Percentiles rank a stretch among this genome's conserved stretches.
Conservation (phyloP, 371 early-diverging fungal species). For the Mycotypha africana region DNA sequence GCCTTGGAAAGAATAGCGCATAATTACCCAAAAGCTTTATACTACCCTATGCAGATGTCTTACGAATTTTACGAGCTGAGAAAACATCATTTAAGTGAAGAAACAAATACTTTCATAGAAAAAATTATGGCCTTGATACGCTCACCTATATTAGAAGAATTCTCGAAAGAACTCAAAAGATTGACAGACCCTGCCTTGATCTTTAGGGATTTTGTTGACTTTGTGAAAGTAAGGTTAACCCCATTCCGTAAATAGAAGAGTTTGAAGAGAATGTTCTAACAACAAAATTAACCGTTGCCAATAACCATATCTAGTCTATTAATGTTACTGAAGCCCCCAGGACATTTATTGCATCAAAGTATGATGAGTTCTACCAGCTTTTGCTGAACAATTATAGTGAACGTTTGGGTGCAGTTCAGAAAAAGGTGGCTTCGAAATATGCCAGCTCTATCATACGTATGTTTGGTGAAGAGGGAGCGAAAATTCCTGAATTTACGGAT, state of each 20-base stretch:
- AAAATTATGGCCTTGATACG: conserved; percentile 29
- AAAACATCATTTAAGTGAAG: conserved; percentile 13
- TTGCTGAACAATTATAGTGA: conserved; percentile 19
- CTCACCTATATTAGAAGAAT: conserved; percentile 50
- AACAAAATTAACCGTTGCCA: too few relatives aligned
- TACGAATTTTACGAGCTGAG: conserved; percentile 56
- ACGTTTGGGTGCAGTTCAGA: conserved; percentile 25
- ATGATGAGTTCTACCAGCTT: conserved; percentile 31
- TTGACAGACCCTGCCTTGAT: conserved; percentile 67
- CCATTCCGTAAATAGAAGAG: too few relatives aligned
- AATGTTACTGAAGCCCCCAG: conserved; percentile 6
- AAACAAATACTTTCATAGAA: conserved; percentile 26
- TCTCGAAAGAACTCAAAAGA: conserved; percentile 60
- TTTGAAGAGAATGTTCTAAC: too few relatives aligned
- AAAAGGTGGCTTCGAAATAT: conserved; percentile 50
- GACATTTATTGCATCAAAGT: conserved; percentile 11
- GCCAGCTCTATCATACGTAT: conserved; percentile 34
- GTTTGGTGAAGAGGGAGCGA: conserved; percentile 45
- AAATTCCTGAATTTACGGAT: conserved; percentile 11
- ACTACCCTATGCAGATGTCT: conserved; percentile 67
- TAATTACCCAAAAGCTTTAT: conserved; percentile 62
- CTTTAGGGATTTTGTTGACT: conserved; percentile 60
- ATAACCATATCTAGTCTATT: not conserved
- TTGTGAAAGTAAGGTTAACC: conserved; percentile 31
- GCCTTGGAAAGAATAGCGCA: conserved; percentile 44